These are phyloP conservation scores for Holtermannia corniformis DNA, from an alignment of 768 basidiomycete genomes.

Conservation along the genomic window DNA sequence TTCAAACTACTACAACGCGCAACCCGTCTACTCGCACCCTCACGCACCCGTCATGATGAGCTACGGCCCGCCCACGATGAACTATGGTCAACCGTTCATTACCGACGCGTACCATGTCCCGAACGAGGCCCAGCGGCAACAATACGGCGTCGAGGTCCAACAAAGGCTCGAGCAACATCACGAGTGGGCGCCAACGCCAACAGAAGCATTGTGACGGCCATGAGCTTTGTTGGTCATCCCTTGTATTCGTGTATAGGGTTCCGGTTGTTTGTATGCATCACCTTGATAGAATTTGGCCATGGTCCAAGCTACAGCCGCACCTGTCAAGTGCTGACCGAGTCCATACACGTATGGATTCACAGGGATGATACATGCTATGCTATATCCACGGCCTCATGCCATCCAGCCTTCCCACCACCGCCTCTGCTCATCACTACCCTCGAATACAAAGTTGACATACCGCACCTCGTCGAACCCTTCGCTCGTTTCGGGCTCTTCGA, in stretches of 20 bases:
- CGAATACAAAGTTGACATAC: slow-evolving; percentile 68
- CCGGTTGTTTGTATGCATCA: no score
- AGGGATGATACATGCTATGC: no score
- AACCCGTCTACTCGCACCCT: not conserved
- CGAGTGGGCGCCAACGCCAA: not conserved
- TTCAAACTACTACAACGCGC: not conserved
- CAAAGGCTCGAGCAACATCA: not conserved
- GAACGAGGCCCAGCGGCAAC: no score
- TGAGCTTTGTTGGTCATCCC: no score
- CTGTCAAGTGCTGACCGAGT: no score
- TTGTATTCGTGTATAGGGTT: no score
- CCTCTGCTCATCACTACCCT: slow-evolving; percentile 63
- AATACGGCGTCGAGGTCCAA: not conserved
- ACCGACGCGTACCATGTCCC: not conserved
- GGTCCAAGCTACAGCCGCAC: no score
- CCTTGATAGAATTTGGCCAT: no score
- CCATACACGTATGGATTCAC: no score
- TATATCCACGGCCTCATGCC: no score
- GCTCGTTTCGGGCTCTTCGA: slow-evolving; percentile 53
- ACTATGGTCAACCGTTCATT: not conserved
- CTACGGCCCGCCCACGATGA: not conserved
- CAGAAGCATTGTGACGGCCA: no score
- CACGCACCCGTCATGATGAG: not conserved
- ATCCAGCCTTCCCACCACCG: slow-evolving; percentile 76
- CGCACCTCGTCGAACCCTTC: slow-evolving; percentile 75